Base-by-base conservation (phyloP, 345 rosid genomes). In the Populus nigra region DNA sequence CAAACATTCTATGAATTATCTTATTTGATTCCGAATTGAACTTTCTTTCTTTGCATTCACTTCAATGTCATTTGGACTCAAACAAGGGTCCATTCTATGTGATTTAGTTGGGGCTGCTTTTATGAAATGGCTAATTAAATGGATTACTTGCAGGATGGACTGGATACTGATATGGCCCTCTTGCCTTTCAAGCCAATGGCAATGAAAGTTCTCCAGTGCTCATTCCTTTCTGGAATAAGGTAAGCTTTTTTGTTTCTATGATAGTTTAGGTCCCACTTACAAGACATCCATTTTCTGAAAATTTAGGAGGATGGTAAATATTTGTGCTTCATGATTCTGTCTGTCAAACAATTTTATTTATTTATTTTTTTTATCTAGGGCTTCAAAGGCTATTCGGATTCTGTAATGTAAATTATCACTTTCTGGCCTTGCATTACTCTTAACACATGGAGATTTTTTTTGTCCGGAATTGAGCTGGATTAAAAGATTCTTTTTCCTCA, bases 201-300 rank as follows among this genome's bases (percentile, higher is more conserved):
- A 33, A 95, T 93, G 97, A 92, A 89, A 83, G 88, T 93, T 81
- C 97, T 91, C 72, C 89, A 85, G 39, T 93, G 98, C 78, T 95
- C 99, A 17, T 95, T 95, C 77, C 86, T 89, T 66, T 87, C 88
- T 71, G 98, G 96, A 84, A 86, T 90, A 80, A 87, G 84, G 99
- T 92, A 84, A 73, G 84, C 25, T 20, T 57, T 29, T 29, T 45
- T 59, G 43, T 71, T 23, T 29, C 59, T 13, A 1, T 10, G 16
- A 69, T 41, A 29, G 55, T 55, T 36, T 57, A 53, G 31, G 20
- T 36, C 66, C 66, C 61, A 22, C 3, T 77, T 2, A 22, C 10
- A 16, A 6, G n/a, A 53, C 41, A 67, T 29, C 62, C 73, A 20
- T 55, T 71, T 45, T n/a, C 18, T 47, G 36, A 43, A 33, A 66